A percentile compares a stretch with the other conserved stretches of the same genome.
Conservation (phyloP, 2,329 filamentous ascomycete species). For the Hymenoscyphus occultus region DNA sequence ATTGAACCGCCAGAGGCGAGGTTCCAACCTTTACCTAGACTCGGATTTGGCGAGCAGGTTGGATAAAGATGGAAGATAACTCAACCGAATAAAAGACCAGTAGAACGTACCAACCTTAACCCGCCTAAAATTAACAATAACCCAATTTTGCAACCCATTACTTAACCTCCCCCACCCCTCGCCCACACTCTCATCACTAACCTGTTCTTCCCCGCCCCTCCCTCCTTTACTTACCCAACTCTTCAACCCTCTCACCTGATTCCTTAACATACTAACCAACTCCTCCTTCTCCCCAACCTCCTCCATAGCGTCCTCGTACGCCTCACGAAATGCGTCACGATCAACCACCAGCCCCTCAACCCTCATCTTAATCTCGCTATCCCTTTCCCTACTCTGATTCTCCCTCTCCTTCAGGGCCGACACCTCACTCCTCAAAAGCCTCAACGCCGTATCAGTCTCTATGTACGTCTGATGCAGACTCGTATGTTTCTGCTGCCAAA, state of each 20-base stretch:
- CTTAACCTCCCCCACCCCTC: slow-evolving; percentile 60
- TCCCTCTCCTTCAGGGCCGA: slow-evolving; percentile 47
- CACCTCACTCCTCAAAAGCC: slow-evolving; percentile 49
- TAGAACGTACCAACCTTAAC: slow-evolving; percentile 47
- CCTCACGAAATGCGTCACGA: slow-evolving; percentile 43
- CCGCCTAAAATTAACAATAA: slow-evolving; percentile 65
- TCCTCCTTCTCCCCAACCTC: slow-evolving; percentile 52
- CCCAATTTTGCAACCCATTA: slow-evolving; percentile 72
- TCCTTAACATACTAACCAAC: slow-evolving; percentile 52
- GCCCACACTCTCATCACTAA: slow-evolving; percentile 64
- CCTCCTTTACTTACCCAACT: slow-evolving; percentile 69
- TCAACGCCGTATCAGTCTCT: slow-evolving; percentile 51
- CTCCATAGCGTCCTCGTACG: slow-evolving; percentile 46
- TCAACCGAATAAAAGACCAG: background rate
- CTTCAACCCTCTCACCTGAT: slow-evolving; percentile 66
- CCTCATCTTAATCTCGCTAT: slow-evolving; percentile 32
- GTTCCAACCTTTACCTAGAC: background rate
- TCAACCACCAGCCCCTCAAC: slow-evolving; percentile 32
- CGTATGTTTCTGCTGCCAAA: slow-evolving; percentile 57
- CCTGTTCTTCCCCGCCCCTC: slow-evolving; percentile 55
- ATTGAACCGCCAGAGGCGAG: background rate
- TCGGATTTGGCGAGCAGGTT: background rate
- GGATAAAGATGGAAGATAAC: background rate
- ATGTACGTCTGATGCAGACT: slow-evolving; percentile 51
- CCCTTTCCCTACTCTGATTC: slow-evolving; percentile 35